Conservation (phyloP, 208 protist genomes). For the Crithidia fasciculata region DNA sequence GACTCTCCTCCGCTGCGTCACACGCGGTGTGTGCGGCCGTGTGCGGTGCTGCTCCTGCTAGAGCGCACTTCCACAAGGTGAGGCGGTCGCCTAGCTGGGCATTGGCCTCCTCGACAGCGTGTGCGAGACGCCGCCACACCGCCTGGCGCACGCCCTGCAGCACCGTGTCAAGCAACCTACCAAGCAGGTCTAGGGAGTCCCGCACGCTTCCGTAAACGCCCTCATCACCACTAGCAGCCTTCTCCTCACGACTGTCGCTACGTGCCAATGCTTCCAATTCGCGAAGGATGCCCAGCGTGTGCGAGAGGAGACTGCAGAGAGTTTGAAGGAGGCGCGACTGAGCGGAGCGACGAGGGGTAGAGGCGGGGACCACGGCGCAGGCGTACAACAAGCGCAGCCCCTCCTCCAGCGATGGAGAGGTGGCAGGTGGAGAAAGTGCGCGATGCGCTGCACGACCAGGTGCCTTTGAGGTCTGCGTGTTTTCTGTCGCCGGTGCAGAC, state of each 20-base stretch:
- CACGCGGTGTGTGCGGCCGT: no score
- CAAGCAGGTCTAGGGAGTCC: slow-evolving; percentile 8
- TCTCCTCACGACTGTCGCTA: no score
- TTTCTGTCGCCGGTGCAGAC: no score
- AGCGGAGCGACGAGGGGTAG: slow-evolving; percentile 28
- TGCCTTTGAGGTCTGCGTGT: no score
- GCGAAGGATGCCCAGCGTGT: slow-evolving; percentile 26
- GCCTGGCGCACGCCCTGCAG: slow-evolving; percentile 34
- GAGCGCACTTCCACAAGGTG: slow-evolving; percentile 21
- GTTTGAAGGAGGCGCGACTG: slow-evolving; percentile 37
- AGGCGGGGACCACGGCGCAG: slow-evolving; percentile 22
- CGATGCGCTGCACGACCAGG: no score
- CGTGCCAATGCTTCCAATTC: slow-evolving; percentile 1
- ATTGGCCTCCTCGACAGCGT: slow-evolving; percentile 66
- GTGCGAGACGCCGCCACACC: slow-evolving; percentile 49
- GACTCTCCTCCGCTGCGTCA: no score
- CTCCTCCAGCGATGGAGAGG: slow-evolving; percentile 16
- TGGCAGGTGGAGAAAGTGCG: neutral
- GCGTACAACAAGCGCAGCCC: slow-evolving; percentile 23
- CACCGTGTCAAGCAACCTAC: slow-evolving; percentile 36
- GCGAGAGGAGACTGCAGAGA: slow-evolving; percentile 27
- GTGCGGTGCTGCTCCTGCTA: neutral
- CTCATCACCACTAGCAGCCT: no score
- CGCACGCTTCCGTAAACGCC: no score
- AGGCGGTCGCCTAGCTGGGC: slow-evolving; percentile 39